phyloP scores from a whole-genome alignment of 768 basidiomycete species.

The Tylopilus vinaceipallidus region DNA sequence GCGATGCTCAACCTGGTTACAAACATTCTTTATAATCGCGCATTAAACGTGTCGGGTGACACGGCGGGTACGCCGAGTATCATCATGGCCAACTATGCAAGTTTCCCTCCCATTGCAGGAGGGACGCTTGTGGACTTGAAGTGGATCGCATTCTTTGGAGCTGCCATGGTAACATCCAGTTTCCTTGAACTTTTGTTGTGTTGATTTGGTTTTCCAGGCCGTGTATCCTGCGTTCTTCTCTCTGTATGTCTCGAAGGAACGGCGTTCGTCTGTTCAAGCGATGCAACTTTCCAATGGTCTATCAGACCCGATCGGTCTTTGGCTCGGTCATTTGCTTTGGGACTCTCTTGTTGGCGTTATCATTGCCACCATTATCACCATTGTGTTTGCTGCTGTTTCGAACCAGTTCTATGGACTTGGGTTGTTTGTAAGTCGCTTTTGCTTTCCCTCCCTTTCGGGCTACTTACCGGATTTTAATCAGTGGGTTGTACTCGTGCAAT shows the following conservation, averaged over 20 bases:
- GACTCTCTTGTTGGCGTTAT: constrained; percentile 61
- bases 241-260: constrained; percentile 72
- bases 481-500: constrained; percentile 73
- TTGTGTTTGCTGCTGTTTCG: constrained; percentile 55
- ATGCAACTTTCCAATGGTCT: constrained; percentile 83
- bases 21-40: constrained; percentile 64
- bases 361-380: constrained; percentile 60
- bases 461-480: constrained; percentile 25
- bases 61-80: constrained; percentile 40
- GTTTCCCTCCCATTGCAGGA: constrained; percentile 54
- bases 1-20: constrained; percentile 65
- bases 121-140: constrained; percentile 62
- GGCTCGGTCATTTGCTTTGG: constrained; percentile 78
- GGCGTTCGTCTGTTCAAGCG: constrained; percentile 66
- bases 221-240: constrained; percentile 83
- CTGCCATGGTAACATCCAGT: constrained; percentile 53
- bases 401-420: constrained; percentile 70
- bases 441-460: not conserved
- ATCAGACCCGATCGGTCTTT: constrained; percentile 64
- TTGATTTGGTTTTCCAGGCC: constrained; percentile 39
- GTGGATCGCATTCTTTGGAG: constrained; percentile 76
- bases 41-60: constrained; percentile 51
- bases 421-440: constrained; percentile 47
- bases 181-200: not conserved
- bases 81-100: constrained; percentile 55